Evolutionary conservation across 202 grass and related monocot genomes (phyloP).

Genomic region (Schoenoplectus triqueter): DNA sequence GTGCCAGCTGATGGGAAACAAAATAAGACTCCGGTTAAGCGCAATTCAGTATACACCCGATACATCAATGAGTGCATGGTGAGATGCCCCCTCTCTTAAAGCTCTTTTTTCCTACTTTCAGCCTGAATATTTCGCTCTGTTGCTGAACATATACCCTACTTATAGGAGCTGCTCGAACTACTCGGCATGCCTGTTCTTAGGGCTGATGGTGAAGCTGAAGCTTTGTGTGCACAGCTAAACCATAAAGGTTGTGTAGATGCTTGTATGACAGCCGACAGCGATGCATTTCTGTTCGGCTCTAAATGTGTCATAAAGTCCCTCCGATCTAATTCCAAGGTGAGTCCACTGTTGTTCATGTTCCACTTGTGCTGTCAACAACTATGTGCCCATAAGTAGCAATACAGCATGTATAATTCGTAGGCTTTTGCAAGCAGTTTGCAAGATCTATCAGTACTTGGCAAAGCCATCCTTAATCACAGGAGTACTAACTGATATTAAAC

Average conservation of each 20-base stretch:
- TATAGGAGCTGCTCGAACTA: slow-evolving; percentile 75
- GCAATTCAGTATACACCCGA: slow-evolving; percentile 61
- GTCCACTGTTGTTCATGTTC: slow-evolving; percentile 1
- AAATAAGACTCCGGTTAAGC: slow-evolving; percentile 37
- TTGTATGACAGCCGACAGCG: slow-evolving; percentile 91
- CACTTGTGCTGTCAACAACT: not conserved
- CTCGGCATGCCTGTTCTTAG: slow-evolving; percentile 86
- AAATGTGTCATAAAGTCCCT: slow-evolving; percentile 83
- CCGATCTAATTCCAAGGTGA: slow-evolving; percentile 82
- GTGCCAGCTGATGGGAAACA: slow-evolving; percentile 34
- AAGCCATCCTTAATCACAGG: not conserved
- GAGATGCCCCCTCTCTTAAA: slow-evolving; percentile 17
- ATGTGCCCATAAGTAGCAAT: not conserved
- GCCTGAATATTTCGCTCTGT: not conserved
- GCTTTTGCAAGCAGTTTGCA: not conserved
- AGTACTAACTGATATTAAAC: not conserved
- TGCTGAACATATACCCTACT: slow-evolving; percentile 15
- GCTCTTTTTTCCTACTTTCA: not conserved
- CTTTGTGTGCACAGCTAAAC: slow-evolving; percentile 89
- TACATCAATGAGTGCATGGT: slow-evolving; percentile 74
- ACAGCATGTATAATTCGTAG: not conserved
- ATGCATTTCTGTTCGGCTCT: slow-evolving; percentile 90
- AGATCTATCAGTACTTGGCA: slow-evolving; percentile 15
- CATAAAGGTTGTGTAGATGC: slow-evolving; percentile 77
- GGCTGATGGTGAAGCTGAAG: slow-evolving; percentile 82